Conservation (phyloP, 1,284 basidiomycete species). For the Veloporphyrellus conicus region DNA sequence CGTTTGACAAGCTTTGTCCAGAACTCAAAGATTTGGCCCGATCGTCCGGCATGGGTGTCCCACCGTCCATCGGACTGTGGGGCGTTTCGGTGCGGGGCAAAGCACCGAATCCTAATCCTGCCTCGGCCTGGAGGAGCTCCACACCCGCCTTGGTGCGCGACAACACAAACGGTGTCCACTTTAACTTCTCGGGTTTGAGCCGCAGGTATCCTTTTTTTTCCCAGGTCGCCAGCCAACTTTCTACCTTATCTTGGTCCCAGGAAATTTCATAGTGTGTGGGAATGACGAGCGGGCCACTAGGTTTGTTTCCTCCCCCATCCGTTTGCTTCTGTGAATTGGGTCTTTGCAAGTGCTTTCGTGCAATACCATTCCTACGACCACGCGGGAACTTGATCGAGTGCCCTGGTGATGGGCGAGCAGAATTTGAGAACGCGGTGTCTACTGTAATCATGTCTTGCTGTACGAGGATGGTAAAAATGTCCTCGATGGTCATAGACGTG, state of each 20-base stretch:
- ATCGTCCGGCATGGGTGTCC: conserved; percentile 25
- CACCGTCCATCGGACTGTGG: conserved; percentile 22
- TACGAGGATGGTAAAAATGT: conserved; percentile 75
- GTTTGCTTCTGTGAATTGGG: conserved; percentile 49
- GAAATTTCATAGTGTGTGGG: conserved; percentile 76
- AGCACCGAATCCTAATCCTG: conserved; percentile 19
- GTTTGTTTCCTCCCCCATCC: conserved; percentile 42
- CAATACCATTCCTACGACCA: conserved; percentile 62
- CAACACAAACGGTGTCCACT: conserved; percentile 92
- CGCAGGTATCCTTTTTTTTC: conserved; percentile 78
- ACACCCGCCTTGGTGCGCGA: conserved; percentile 51
- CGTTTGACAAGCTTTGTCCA: conserved; percentile 12
- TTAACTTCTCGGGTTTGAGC: conserved; percentile 81
- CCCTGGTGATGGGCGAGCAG: conserved; percentile 62
- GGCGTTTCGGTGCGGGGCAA: conserved; percentile 21
- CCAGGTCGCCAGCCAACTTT: conserved; percentile 65
- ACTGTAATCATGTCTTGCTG: conserved; percentile 76
- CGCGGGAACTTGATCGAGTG: conserved; percentile 71
- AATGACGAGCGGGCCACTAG: conserved; percentile 52
- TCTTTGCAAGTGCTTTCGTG: conserved; percentile 59
- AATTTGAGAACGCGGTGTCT: conserved; percentile 47
- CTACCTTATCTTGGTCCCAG: conserved; percentile 70
- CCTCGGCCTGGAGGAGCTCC: conserved; percentile 31
- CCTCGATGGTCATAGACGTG: conserved; percentile 90
- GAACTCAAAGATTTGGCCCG: conserved; percentile 19